Evolutionary conservation across 768 basidiomycete genomes (phyloP).

Genomic region (Amanita polypyramis): DNA sequence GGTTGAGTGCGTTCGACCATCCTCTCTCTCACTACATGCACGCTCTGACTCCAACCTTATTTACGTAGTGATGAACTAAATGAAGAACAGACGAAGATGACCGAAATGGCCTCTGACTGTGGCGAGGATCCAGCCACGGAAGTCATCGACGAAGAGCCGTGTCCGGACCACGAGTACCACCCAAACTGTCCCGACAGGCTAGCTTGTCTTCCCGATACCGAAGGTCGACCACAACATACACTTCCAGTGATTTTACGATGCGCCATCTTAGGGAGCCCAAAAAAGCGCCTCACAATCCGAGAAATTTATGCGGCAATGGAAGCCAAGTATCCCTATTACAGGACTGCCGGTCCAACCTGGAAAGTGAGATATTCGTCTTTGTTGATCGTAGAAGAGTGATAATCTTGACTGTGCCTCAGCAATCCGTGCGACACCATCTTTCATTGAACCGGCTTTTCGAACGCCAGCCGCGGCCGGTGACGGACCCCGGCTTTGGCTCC

Average conservation of each 20-base stretch:
- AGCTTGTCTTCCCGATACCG: slow-evolving; percentile 68
- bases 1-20: slow-evolving; percentile 27
- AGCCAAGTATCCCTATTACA: slow-evolving; percentile 74
- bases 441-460: slow-evolving; percentile 78
- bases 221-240: slow-evolving; percentile 73
- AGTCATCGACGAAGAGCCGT: slow-evolving; percentile 13
- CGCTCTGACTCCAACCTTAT: neutral
- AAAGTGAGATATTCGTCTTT: slow-evolving; percentile 39
- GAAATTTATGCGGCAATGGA: slow-evolving; percentile 87
- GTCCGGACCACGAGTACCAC: slow-evolving; percentile 42
- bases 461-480: slow-evolving; percentile 70
- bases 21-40: neutral
- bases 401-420: slow-evolving; percentile 29
- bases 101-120: slow-evolving; percentile 21
- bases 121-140: slow-evolving; percentile 21
- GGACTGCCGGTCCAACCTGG: slow-evolving; percentile 74
- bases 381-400: neutral
- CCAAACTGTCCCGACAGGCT: slow-evolving; percentile 72
- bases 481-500: slow-evolving; percentile 80
- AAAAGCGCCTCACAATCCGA: slow-evolving; percentile 68
- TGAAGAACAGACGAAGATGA: slow-evolving; percentile 13
- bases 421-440: slow-evolving; percentile 82
- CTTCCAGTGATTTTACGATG: slow-evolving; percentile 79
- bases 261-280: slow-evolving; percentile 69
- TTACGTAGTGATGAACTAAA: slow-evolving; percentile 6